Base-by-base conservation (phyloP, 2,329 filamentous ascomycete genomes). In the Epichloe baconii region DNA sequence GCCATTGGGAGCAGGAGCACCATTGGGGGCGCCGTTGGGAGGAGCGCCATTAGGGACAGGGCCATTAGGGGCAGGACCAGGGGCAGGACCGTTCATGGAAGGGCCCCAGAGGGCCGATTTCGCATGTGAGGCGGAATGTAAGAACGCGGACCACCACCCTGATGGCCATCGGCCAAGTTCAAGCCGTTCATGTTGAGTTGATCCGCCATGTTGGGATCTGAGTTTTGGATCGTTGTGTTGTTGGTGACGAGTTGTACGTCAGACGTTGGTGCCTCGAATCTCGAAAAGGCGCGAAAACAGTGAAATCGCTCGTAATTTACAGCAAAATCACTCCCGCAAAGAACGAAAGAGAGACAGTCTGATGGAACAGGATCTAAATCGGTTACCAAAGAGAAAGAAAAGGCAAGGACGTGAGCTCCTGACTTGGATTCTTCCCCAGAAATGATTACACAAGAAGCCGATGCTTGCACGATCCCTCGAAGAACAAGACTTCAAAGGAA, bases 81-180 rank as follows among this genome's bases (percentile, higher is more conserved):
- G 53, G 36, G 58, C 55, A 51, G 59, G 61, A 41, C 56, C 48
- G 38, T 44, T 50, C 26, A 50, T 53, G 4, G 51, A 48, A 37
- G 49, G 42, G 35, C 41, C 26, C 26, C 44, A 47, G 47, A 45
- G 40, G 62, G 64, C 50, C 79, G 78, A 61, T 72, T 73, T 65
- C 87, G 83, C 76, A 90, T 82, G 70, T 93, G 88, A 69, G 87
- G 87, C 58, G 87, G 87, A 59, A 93, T 89, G 76, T 93, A 93
- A 52, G 86, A 86, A 63, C 84, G 83, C 53, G 62, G 59, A 7
- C 23, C 34, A 38, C 50, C 50, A 3, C 50, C 50, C 12, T 41
- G 50, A 50, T 66, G 63, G 51, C 63, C 67, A 35, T 68, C 67
- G 53, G 71, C 80, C 57, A 91, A 74, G 70, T 73, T 83, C 63